Conservation (phyloP, 768 basidiomycete genomes). For the Calocera viscosa region DNA sequence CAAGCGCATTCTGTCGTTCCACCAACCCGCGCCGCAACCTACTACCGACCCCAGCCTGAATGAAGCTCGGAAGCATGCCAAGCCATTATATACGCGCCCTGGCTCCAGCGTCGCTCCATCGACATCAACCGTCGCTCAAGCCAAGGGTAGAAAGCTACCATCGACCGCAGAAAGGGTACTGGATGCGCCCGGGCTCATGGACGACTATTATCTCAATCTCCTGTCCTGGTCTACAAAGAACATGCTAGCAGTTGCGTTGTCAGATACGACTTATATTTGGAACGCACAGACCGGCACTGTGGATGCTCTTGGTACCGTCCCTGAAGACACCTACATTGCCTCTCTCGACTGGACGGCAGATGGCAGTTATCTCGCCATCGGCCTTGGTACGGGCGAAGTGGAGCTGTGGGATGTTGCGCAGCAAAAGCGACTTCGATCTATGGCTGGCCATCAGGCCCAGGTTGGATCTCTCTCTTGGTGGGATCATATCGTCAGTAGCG, state of each 20-base stretch:
- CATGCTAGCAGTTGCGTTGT: slow-evolving; percentile 79
- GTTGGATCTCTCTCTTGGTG: slow-evolving; percentile 81
- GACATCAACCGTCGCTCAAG: slow-evolving; percentile 42
- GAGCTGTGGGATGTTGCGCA: slow-evolving; percentile 90
- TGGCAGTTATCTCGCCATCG: slow-evolving; percentile 70
- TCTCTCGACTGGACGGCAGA: slow-evolving; percentile 69
- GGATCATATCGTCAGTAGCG: slow-evolving; percentile 71
- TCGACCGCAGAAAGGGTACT: slow-evolving; percentile 85
- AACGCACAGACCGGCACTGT: slow-evolving; percentile 80
- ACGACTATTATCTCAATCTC: slow-evolving; percentile 96
- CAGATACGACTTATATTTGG: slow-evolving; percentile 84
- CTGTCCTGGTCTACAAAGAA: slow-evolving; percentile 81
- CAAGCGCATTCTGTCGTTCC: slow-evolving; percentile 69
- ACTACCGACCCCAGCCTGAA: slow-evolving; percentile 63
- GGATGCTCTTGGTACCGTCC: slow-evolving; percentile 59
- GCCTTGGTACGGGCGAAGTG: slow-evolving; percentile 67
- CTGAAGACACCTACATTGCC: slow-evolving; percentile 62
- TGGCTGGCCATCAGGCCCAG: slow-evolving; percentile 76
- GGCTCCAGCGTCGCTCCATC: slow-evolving; percentile 52
- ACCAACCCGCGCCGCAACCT: slow-evolving; percentile 70
- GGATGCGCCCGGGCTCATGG: slow-evolving; percentile 71
- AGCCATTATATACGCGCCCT: slow-evolving; percentile 58
- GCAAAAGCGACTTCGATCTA: slow-evolving; percentile 71
- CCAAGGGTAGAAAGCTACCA: slow-evolving; percentile 70
- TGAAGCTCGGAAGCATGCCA: slow-evolving; percentile 63